Evolutionary conservation across 164 flowering plant genomes (phyloP).

Genomic region (Amborella trichopoda): DNA sequence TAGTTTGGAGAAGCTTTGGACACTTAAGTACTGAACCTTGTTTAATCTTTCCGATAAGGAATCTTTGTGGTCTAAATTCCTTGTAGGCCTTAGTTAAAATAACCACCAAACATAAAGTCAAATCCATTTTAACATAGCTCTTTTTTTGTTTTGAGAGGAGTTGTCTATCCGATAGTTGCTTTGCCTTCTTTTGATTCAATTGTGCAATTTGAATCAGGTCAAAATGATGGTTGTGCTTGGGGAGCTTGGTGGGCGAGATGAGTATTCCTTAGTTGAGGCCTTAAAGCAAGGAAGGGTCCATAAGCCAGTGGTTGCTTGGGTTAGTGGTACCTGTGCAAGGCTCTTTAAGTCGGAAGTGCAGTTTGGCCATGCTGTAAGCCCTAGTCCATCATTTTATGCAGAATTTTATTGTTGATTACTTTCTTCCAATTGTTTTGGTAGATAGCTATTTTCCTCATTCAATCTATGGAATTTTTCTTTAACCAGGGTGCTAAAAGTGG

Average conservation of each 20-base stretch:
- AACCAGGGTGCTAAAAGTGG: constrained; percentile 97
- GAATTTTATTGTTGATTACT: background rate
- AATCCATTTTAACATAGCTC: too few species aligned
- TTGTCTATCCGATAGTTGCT: too few species aligned
- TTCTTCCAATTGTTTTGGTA: background rate
- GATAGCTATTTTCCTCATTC: background rate
- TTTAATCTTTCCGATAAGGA: too few species aligned
- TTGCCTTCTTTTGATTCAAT: background rate
- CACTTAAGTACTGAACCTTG: too few species aligned
- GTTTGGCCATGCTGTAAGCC: constrained; percentile 97
- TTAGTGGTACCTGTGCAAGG: constrained; percentile 96
- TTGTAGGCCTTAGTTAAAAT: too few species aligned
- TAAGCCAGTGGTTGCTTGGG: constrained; percentile 99
- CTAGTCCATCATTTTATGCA: background rate
- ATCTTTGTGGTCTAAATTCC: too few species aligned
- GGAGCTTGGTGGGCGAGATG: constrained; percentile 97
- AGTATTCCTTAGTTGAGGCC: constrained; percentile 97
- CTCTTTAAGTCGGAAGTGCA: constrained; percentile 99
- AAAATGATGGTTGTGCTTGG: constrained; percentile 99
- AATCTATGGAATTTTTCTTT: constrained; percentile 5
- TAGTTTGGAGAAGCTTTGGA: too few species aligned
- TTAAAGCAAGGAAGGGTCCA: constrained; percentile 82
- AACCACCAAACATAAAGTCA: too few species aligned
- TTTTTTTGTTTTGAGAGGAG: too few species aligned
- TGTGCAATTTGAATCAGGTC: constrained; percentile 31